phyloP scores from a whole-genome alignment of 208 protist genomes.

The Crithidia thermophila region DNA sequence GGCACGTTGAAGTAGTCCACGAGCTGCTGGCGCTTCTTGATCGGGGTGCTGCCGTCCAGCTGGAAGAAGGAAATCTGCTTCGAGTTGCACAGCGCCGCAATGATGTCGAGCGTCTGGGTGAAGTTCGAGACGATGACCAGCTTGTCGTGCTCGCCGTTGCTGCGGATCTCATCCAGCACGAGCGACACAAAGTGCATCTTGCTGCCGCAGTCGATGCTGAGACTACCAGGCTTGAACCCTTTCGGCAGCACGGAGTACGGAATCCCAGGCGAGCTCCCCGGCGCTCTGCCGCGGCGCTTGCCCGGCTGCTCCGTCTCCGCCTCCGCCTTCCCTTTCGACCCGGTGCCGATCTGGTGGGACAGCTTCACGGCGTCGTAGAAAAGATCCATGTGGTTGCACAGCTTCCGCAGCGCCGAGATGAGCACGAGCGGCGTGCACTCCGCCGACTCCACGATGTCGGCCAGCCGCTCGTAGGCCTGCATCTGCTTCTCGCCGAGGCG shows the following conservation, averaged over 20 bases:
- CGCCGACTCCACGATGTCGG: constrained; percentile 51
- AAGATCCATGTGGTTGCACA: constrained; percentile 95
- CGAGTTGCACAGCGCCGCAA: constrained; percentile 55
- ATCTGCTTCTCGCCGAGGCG: constrained; percentile 66
- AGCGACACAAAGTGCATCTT: constrained; percentile 87
- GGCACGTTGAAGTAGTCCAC: constrained; percentile 93
- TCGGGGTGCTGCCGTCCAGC: constrained; percentile 81
- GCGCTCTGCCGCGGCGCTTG: constrained; percentile 3
- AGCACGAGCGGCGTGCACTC: constrained; percentile 81
- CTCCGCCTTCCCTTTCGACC: not conserved
- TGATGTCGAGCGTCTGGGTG: constrained; percentile 83
- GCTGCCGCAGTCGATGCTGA: constrained; percentile 58
- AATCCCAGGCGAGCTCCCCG: constrained; percentile 37
- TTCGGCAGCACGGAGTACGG: constrained; percentile 69
- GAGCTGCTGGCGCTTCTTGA: constrained; percentile 84
- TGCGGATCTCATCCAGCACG: constrained; percentile 71
- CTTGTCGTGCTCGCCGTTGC: constrained; percentile 77
- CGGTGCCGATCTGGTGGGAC: constrained; percentile 39
- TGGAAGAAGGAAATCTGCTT: constrained; percentile 84
- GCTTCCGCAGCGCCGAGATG: constrained; percentile 86
- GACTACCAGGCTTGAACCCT: constrained; percentile 56
- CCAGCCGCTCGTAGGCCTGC: constrained; percentile 69
- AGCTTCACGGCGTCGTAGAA: constrained; percentile 75
- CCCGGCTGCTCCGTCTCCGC: constrained; percentile 13
- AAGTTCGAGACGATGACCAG: constrained; percentile 89